Conservation (phyloP, 108 stramenopile genomes). For the Pseudonitzschia delicatissima region DNA sequence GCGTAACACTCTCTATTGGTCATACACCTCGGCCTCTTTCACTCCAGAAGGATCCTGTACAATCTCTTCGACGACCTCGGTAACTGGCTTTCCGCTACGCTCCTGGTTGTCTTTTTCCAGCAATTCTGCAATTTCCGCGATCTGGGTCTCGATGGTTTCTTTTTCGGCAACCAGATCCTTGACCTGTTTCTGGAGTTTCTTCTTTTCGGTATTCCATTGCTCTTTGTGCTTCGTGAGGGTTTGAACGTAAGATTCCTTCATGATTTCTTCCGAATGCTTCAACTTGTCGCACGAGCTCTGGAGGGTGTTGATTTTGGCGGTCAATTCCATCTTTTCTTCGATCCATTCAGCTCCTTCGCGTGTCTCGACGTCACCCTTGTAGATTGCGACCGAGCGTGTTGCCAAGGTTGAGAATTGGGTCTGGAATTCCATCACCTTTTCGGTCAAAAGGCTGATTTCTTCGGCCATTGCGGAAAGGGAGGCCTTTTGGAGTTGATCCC, state of each 20-base stretch:
- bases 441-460: background rate
- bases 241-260: background rate
- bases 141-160: background rate
- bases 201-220: background rate
- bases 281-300: too few relatives aligned
- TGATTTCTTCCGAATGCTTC: background rate
- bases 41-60: too few relatives aligned
- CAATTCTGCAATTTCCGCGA: background rate
- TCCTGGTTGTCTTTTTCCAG: background rate
- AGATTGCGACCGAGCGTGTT: background rate
- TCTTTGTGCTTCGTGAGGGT: background rate
- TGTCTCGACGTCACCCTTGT: too few relatives aligned
- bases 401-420: background rate
- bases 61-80: too few relatives aligned
- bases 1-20: too few relatives aligned
- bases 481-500: background rate
- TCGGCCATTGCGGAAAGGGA: background rate
- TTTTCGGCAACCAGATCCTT: background rate
- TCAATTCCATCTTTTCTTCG: too few relatives aligned
- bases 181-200: background rate
- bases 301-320: too few relatives aligned
- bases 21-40: too few relatives aligned
- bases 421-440: background rate
- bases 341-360: too few relatives aligned
- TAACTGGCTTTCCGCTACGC: too few relatives aligned